phyloP scores from a whole-genome alignment of 202 grass and related monocot genomes.

The Miscanthus sacchariflorus region DNA sequence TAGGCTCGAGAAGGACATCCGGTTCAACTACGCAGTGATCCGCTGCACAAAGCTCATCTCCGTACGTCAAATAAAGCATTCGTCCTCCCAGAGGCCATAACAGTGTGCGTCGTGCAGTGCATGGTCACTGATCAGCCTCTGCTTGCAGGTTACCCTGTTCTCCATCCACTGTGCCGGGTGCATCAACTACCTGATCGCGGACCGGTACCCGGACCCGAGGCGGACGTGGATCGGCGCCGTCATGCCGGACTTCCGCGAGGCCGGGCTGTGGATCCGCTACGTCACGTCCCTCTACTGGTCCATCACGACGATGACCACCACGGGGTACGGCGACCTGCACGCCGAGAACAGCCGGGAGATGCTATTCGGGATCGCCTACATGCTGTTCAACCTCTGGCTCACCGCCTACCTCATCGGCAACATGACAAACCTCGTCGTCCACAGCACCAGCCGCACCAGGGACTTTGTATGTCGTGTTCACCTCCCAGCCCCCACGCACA shows the following conservation, averaged over 20 bases:
- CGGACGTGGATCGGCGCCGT: constrained; percentile 82
- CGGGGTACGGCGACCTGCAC: constrained; percentile 83
- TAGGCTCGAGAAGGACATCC: constrained; percentile 89
- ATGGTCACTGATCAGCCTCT: background rate
- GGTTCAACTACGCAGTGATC: constrained; percentile 72
- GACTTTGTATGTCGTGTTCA: constrained; percentile 55
- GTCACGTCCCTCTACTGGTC: constrained; percentile 80
- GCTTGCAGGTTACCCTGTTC: constrained; percentile 69
- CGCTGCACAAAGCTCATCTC: constrained; percentile 81
- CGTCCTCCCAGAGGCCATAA: background rate
- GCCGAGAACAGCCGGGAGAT: constrained; percentile 81
- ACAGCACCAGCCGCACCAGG: constrained; percentile 75
- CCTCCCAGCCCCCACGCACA: accelerated
- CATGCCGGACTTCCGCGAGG: constrained; percentile 72
- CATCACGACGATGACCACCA: constrained; percentile 82
- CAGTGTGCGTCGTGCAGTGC: background rate
- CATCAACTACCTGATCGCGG: constrained; percentile 87
- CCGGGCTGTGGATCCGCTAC: constrained; percentile 70
- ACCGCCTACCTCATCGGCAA: constrained; percentile 87
- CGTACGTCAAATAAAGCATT: constrained; percentile 20
- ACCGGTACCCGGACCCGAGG: constrained; percentile 72
- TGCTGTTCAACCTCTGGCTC: constrained; percentile 89
- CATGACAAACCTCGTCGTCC: constrained; percentile 86
- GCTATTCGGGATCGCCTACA: constrained; percentile 69
- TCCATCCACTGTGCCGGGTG: constrained; percentile 72